phyloP scores from a whole-genome alignment of 345 rosid species.

The Syzygium jambos region DNA sequence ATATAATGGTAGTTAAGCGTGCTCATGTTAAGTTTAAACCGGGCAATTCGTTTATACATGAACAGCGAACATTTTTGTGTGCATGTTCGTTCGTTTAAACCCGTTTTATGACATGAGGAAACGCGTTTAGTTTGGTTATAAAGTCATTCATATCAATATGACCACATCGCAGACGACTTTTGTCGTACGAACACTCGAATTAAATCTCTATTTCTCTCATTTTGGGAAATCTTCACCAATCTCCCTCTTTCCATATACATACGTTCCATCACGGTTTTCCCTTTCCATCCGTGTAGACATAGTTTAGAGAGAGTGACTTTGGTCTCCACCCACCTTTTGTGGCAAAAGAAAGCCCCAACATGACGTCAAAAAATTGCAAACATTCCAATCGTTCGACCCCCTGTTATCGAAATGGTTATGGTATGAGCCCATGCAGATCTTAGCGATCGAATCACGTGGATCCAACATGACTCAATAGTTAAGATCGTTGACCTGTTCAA shows the following conservation, averaged over 20 bases:
- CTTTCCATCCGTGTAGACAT: not conserved
- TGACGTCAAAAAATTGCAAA: fast-evolving
- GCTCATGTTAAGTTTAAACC: not conserved
- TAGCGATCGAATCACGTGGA: not conserved
- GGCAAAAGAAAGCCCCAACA: not conserved
- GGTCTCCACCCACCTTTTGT: not conserved
- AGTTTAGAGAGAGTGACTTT: not conserved
- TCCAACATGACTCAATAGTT: not conserved
- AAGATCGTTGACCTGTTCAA: not conserved
- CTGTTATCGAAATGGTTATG: not conserved
- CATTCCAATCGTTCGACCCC: not conserved
- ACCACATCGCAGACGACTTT: too few species aligned
- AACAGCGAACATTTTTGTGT: too few species aligned
- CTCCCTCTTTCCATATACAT: not conserved
- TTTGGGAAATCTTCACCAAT: too few species aligned
- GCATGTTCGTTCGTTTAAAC: too few species aligned
- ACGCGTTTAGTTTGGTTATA: too few species aligned
- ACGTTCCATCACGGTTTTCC: not conserved
- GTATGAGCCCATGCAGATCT: not conserved
- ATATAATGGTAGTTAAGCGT: fast-evolving
- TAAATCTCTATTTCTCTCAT: not conserved
- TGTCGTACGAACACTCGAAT: too few species aligned
- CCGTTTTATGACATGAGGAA: too few species aligned
- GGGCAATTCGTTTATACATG: too few species aligned
- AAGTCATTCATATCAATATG: too few species aligned